Percentiles rank a stretch among this genome's conserved stretches.
Conservation (phyloP, 2,329 filamentous ascomycete genomes). For the Aspergillus sp. region DNA sequence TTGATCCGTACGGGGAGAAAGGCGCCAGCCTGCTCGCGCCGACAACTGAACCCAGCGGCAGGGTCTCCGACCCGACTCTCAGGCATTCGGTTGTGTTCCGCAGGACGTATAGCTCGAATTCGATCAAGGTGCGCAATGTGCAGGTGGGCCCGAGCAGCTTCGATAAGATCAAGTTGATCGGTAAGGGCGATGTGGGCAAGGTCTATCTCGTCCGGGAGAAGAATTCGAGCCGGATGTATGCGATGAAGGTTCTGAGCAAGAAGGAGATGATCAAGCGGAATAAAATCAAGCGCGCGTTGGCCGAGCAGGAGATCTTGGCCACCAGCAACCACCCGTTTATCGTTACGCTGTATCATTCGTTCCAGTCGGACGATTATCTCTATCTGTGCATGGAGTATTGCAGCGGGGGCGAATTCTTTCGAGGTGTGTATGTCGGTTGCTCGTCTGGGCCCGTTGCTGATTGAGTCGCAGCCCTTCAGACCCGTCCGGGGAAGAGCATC, state of each 20-base stretch:
- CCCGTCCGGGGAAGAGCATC: slow-evolving; percentile 92
- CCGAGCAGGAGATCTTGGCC: slow-evolving; percentile 94
- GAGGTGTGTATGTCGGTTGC: too few relatives aligned
- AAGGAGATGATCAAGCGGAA: slow-evolving; percentile 99
- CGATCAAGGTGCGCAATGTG: slow-evolving; percentile 95
- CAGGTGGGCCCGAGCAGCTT: slow-evolving; percentile 93
- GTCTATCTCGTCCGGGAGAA: slow-evolving; percentile 96
- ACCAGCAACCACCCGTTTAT: slow-evolving; percentile 99
- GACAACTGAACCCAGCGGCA: slow-evolving; percentile 43
- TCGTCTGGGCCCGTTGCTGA: too few relatives aligned
- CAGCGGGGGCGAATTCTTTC: slow-evolving; percentile 96
- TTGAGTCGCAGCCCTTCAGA: slow-evolving; percentile 62
- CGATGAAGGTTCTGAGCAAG: slow-evolving; percentile 99
- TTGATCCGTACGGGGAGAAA: slow-evolving; percentile 33
- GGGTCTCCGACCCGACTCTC: slow-evolving; percentile 59
- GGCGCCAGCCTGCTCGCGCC: slow-evolving; percentile 21
- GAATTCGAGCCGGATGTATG: slow-evolving; percentile 89
- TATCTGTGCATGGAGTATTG: slow-evolving; percentile 99
- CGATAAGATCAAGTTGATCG: slow-evolving; percentile 99
- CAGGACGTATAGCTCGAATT: slow-evolving; percentile 96
- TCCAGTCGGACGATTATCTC: slow-evolving; percentile 96
- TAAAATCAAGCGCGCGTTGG: slow-evolving; percentile 97
- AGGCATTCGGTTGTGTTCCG: slow-evolving; percentile 65
- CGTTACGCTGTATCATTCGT: slow-evolving; percentile 95
- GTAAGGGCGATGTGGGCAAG: slow-evolving; percentile 97